phyloP scores from a whole-genome alignment of 2,329 filamentous ascomycete genomes.

The Bipolaris gigantea region DNA sequence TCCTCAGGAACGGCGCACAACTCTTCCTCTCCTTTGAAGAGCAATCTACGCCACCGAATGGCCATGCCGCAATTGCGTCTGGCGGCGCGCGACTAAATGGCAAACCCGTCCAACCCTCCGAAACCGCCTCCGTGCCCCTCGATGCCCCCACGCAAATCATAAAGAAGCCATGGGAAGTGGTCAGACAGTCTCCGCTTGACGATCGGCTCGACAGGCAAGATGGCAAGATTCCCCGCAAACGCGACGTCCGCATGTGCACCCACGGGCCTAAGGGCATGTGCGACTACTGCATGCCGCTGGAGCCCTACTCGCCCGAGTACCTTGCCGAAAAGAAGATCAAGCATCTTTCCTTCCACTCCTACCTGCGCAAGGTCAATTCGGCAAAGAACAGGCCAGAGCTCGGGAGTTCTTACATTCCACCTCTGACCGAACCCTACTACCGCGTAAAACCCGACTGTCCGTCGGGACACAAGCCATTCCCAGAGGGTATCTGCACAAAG shows the following conservation, averaged over 20 bases:
- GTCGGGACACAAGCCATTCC: slow-evolving; percentile 89
- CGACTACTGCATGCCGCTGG: slow-evolving; percentile 96
- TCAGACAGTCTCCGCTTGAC: slow-evolving; percentile 85
- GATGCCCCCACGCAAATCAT: slow-evolving; percentile 63
- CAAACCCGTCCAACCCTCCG: slow-evolving; percentile 68
- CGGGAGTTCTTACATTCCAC: slow-evolving; percentile 93
- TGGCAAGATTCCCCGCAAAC: slow-evolving; percentile 80
- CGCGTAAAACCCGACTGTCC: slow-evolving; percentile 87
- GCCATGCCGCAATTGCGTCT: slow-evolving; percentile 42
- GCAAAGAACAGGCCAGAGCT: slow-evolving; percentile 95
- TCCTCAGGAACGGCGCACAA: slow-evolving; percentile 80
- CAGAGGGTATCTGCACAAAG: slow-evolving; percentile 95
- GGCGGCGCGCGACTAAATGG: slow-evolving; percentile 73
- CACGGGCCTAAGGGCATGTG: slow-evolving; percentile 98
- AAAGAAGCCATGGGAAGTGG: slow-evolving; percentile 90
- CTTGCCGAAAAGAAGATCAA: slow-evolving; percentile 97
- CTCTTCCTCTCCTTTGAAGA: slow-evolving; percentile 83
- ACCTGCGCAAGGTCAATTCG: slow-evolving; percentile 92
- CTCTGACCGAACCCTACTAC: slow-evolving; percentile 89
- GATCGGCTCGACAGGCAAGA: slow-evolving; percentile 82
- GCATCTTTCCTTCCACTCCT: slow-evolving; percentile 92
- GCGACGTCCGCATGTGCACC: slow-evolving; percentile 84
- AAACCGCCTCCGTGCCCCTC: slow-evolving; percentile 65
- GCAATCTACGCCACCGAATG: slow-evolving; percentile 55
- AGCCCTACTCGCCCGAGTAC: slow-evolving; percentile 89